A percentile compares a stretch with the other conserved stretches of the same genome.
Evolutionary conservation across 768 basidiomycete genomes (phyloP).

Genomic region (Tulasnella sp.): DNA sequence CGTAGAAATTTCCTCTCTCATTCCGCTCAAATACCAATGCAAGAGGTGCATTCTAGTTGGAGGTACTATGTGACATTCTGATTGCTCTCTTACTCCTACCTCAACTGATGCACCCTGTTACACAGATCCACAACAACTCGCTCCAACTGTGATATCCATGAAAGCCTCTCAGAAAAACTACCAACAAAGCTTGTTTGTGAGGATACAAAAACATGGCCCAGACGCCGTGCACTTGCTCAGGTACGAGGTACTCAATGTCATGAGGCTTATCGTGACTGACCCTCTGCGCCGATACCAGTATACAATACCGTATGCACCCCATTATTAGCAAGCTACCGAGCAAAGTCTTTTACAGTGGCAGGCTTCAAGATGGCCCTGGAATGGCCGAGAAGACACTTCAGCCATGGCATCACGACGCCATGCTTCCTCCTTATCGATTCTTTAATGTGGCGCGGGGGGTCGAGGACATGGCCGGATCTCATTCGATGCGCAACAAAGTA

Average conservation of each 20-base stretch:
- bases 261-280: neutral
- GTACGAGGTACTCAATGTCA: conserved; percentile 31
- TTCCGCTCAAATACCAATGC: conserved; percentile 83
- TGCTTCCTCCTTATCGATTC: conserved; percentile 82
- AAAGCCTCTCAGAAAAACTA: conserved; percentile 58
- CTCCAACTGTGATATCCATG: conserved; percentile 74
- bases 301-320: conserved; percentile 99
- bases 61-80: conserved; percentile 38
- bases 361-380: conserved; percentile 73
- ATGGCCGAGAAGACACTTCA: conserved; percentile 77
- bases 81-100: neutral
- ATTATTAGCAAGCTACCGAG: conserved; percentile 88
- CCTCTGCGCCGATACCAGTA: conserved; percentile 38
- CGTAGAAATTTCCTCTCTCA: conserved; percentile 87
- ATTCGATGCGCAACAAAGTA: conserved; percentile 62
- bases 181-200: conserved; percentile 80
- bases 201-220: conserved; percentile 67
- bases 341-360: conserved; percentile 70
- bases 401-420: conserved; percentile 71
- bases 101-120: neutral
- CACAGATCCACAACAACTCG: conserved; percentile 82
- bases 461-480: conserved; percentile 45
- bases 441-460: conserved; percentile 63
- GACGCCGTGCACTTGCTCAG: conserved; percentile 87
- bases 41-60: conserved; percentile 88